Conservation (phyloP, 805 yeast species). For the Ogataea paraovalis region DNA sequence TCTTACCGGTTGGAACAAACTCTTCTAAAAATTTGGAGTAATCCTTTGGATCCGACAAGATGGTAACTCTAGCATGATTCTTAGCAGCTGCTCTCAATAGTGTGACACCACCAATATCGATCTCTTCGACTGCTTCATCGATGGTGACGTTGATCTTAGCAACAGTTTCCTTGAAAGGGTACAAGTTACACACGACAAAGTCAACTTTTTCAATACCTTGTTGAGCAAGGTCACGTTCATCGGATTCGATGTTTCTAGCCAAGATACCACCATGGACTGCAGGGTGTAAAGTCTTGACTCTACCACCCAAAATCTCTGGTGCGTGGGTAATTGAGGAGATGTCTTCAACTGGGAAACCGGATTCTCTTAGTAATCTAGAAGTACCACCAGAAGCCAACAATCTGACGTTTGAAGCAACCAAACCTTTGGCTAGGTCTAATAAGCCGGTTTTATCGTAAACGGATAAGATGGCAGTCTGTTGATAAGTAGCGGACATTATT, state of each 20-base stretch:
- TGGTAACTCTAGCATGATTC: conserved; percentile 94
- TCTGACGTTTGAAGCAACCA: conserved; percentile 82
- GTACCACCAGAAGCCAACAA: conserved; percentile 98
- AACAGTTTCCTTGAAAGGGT: conserved; percentile 97
- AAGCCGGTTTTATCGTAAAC: conserved; percentile 98
- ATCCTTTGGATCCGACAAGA: conserved; percentile 91
- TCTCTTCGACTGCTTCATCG: conserved; percentile 97
- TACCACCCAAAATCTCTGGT: conserved; percentile 98
- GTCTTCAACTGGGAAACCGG: conserved; percentile 97
- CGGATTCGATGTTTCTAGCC: conserved; percentile 89
- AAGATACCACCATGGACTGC: conserved; percentile 98
- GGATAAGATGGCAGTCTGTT: conserved; percentile 89
- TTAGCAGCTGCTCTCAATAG: conserved; percentile 97
- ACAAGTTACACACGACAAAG: conserved; percentile 94
- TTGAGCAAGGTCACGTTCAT: conserved; percentile 79
- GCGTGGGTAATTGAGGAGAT: conserved; percentile 95
- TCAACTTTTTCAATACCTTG: conserved; percentile 96
- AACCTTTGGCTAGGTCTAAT: conserved; percentile 93
- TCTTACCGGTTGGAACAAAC: conserved; percentile 58
- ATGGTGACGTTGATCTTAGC: conserved; percentile 93
- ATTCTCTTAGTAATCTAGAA: conserved; percentile 88
- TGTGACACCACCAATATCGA: conserved; percentile 98
- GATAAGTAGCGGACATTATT: conserved; percentile 9
- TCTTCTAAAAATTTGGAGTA: conserved; percentile 85
- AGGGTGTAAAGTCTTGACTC: conserved; percentile 97